Base-by-base conservation (phyloP, 2,329 filamentous ascomycete species). In the Pseudopithomyces chartarum region DNA sequence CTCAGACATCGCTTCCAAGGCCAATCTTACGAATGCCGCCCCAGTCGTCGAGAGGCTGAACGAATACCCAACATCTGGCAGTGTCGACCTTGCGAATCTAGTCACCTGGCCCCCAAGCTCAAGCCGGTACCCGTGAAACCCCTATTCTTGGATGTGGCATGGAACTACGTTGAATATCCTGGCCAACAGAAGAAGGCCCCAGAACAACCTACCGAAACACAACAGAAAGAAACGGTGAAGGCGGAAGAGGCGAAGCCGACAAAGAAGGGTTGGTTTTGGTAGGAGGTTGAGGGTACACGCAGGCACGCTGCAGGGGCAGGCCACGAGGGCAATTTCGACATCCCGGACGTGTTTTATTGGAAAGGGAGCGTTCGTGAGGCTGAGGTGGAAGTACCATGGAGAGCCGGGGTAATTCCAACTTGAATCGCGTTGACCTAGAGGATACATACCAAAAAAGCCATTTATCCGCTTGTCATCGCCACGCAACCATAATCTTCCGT, bases 91-190 rank as follows among this genome's bases (percentile, higher is more conserved):
- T 23, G 82, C 82, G 40, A 94, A 94, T 64, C 80, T 99, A 23
- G 93, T 98, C 45, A 85, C 87, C 4, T 97, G 93, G 75, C 95
- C 95, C 93, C 94, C 1, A 90, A 87, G 71, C 80, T 97, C 63
- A 87, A 91, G 59, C 84, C 90, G 1, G 87, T 98, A 38, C 92
- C 95, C 0, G 89, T 97, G 51, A 99, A 99, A 80, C 95, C 95
- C 26, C 83, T 98, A 33, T 98, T 98, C 82, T 86, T 98, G 57
- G 95, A 99, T 71, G 89, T 97, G 7, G 95, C 95, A 10, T 99
- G 92, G 90, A 98, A 98, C 74, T 98, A 97, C 73, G 93, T 99
- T 60, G 87, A 92, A 47, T 99, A 99, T 71, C 92, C 93, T 0
- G 87, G 87, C 33, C 86, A 86, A 65, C 64, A 76, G 32, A 70